Evolutionary conservation across 371 early-diverging fungal species (phyloP), one percentile per base, ranked within the genome.

Genomic region (Coemansia sp.): DNA sequence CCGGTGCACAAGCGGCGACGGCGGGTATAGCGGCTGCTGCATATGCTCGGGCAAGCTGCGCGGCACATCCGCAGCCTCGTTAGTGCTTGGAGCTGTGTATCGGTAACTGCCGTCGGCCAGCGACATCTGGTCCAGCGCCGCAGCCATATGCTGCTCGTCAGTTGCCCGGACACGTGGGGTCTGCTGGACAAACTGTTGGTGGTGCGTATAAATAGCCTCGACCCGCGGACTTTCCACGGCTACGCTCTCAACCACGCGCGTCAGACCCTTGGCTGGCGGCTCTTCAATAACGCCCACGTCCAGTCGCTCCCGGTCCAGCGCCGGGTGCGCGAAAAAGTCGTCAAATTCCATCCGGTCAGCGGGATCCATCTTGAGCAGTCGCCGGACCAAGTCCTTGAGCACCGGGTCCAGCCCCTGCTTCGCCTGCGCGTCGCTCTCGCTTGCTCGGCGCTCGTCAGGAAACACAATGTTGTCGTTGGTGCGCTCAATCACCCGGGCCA

Each of bases 321-420:
- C 87, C 3, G 91, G 89, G 67, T 95, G 93, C 60, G 80, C 81
- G 65, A 97, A 96, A 65, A 97, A 95, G 54, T 92, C 93, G 56
- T 93, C 93, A 79, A 97, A 96, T 0, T 87, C 81, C 57, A 96
- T 88, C 35, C 98, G 81, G 65, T 94, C 92, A 0, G 80, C 80
- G 0, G 98, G 98, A 35, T 91, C 88, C 62, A 89, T 84, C 61
- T 88, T 91, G 16, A 98, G 78, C 13, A 98, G 78, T 47, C 86
- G 80, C 42, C 90, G 80, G 35, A 96, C 88, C 47, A 98, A 41
- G 53, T 69, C 90, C 72, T 92, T 90, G 43, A 95, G 67, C 61
- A 95, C 93, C 1, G 68, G 55, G 13, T 67, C 70, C 41, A 81
- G 43, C 16, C 42, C 32, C 13, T 26, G 20, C n/a, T 11, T 7